Evolutionary conservation across 2,329 filamentous ascomycete species (phyloP).

Genomic region (Fusarium humuli): DNA sequence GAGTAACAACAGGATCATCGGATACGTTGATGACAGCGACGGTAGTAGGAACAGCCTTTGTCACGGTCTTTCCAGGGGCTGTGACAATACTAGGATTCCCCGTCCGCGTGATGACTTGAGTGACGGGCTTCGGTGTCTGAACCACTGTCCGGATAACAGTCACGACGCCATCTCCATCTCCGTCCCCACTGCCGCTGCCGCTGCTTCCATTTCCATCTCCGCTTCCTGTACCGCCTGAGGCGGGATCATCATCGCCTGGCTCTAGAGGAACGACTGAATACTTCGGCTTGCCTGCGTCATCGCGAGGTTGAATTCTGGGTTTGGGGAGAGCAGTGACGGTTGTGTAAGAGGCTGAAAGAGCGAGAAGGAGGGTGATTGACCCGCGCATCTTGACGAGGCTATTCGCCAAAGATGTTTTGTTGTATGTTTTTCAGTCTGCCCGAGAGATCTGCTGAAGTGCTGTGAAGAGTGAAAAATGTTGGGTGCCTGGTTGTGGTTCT

Average conservation of each 20-base stretch:
- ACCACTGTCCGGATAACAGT: constrained; percentile 52
- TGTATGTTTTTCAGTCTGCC: neutral
- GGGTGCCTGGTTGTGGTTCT: neutral
- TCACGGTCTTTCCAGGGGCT: constrained; percentile 42
- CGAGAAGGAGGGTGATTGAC: constrained; percentile 46
- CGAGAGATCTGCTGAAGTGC: neutral
- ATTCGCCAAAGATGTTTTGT: constrained; percentile 9
- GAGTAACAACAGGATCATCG: constrained; percentile 35
- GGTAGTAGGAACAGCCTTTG: constrained; percentile 47
- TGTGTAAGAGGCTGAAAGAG: constrained; percentile 47
- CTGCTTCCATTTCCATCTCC: constrained; percentile 33
- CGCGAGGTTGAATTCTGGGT: constrained; percentile 42
- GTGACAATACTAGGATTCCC: constrained; percentile 47
- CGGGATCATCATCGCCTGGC: constrained; percentile 45
- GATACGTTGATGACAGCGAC: constrained; percentile 50
- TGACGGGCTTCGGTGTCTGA: constrained; percentile 44
- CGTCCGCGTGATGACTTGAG: constrained; percentile 46
- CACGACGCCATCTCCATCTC: constrained; percentile 40
- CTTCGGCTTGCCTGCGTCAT: constrained; percentile 44
- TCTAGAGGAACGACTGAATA: constrained; percentile 57
- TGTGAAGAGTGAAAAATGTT: neutral
- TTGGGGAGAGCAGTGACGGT: constrained; percentile 48
- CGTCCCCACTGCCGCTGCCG: constrained; percentile 28
- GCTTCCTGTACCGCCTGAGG: constrained; percentile 36
- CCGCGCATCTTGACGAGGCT: constrained; percentile 49